These are phyloP conservation scores for Prorocentrum cordatum DNA, from an alignment of 169 alveolate genomes.

Conservation along the genomic window DNA sequence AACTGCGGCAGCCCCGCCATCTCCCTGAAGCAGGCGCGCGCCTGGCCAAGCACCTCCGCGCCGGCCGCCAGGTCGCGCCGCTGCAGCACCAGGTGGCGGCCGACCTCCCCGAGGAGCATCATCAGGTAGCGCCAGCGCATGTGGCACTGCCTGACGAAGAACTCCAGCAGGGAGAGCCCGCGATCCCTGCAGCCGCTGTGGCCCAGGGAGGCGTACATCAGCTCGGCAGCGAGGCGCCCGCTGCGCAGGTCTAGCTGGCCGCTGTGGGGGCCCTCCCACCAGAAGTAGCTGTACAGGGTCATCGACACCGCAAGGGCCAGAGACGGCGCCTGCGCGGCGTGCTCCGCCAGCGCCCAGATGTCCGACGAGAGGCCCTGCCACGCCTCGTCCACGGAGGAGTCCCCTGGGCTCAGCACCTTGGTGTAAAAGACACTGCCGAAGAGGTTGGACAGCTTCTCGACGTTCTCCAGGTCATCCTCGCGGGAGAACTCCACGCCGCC, in stretches of 20 bases:
- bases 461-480: slow-evolving; percentile 36
- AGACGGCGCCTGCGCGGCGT: slow-evolving; percentile 22
- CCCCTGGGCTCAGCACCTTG: background rate
- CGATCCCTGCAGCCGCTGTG: slow-evolving; percentile 20
- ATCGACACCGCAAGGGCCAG: slow-evolving; percentile 42
- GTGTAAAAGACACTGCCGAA: slow-evolving; percentile 38
- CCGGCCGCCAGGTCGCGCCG: slow-evolving; percentile 2
- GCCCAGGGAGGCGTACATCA: slow-evolving; percentile 20
- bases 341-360: slow-evolving; percentile 23
- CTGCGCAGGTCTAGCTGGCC: background rate
- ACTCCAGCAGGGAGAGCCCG: background rate
- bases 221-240: slow-evolving; percentile 23
- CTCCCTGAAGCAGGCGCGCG: background rate
- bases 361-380: slow-evolving; percentile 10
- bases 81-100: background rate
- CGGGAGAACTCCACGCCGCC: slow-evolving; percentile 54
- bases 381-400: background rate
- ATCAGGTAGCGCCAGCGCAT: slow-evolving; percentile 60
- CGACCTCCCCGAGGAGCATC: slow-evolving; percentile 44
- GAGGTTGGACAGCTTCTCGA: slow-evolving; percentile 3
- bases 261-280: slow-evolving; percentile 69
- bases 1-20: slow-evolving; percentile 3
- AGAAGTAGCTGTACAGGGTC: slow-evolving; percentile 41
- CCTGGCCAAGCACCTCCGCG: background rate
- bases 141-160: slow-evolving; percentile 44